Evolutionary conservation across 768 basidiomycete genomes (phyloP).

Genomic region (Gloeopeniophorella convolvens): DNA sequence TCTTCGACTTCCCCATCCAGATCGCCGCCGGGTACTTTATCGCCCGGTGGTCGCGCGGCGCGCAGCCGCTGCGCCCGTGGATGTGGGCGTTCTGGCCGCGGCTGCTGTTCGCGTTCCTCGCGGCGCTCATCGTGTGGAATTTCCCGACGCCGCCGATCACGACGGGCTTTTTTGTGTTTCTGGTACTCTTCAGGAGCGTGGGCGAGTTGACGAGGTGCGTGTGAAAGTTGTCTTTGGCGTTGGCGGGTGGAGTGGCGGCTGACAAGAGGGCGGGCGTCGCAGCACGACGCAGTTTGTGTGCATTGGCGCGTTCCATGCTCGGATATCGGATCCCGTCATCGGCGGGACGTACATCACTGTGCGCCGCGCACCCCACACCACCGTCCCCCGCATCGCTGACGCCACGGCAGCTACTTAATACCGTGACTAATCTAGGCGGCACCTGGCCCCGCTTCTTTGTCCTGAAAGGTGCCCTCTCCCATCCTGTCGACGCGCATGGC

Average conservation of each 20-base stretch:
- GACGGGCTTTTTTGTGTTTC: conserved; percentile 67
- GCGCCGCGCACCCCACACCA: conserved; percentile 23
- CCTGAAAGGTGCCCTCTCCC: conserved; percentile 54
- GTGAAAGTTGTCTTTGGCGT: neutral
- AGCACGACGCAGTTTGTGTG: conserved; percentile 98
- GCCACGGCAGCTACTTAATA: conserved; percentile 78
- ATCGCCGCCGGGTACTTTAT: conserved; percentile 90
- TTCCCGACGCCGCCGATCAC: conserved; percentile 79
- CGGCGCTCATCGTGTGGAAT: conserved; percentile 71
- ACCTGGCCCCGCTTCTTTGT: conserved; percentile 98
- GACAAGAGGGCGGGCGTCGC: no score
- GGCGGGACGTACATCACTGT: conserved; percentile 99
- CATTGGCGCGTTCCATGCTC: conserved; percentile 95
- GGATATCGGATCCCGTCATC: conserved; percentile 91
- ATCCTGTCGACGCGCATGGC: neutral
- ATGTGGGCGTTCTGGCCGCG: conserved; percentile 87
- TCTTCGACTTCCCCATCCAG: conserved; percentile 97
- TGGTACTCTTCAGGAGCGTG: conserved; percentile 76
- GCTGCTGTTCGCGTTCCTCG: conserved; percentile 61
- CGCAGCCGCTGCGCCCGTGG: conserved; percentile 81
- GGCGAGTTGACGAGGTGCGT: conserved; percentile 81
- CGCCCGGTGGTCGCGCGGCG: conserved; percentile 83
- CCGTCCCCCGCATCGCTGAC: neutral
- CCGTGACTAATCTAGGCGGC: conserved; percentile 94
- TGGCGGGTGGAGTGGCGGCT: no score